Conservation (phyloP, 1,139 yeast species). For the Pichia inconspicua region DNA sequence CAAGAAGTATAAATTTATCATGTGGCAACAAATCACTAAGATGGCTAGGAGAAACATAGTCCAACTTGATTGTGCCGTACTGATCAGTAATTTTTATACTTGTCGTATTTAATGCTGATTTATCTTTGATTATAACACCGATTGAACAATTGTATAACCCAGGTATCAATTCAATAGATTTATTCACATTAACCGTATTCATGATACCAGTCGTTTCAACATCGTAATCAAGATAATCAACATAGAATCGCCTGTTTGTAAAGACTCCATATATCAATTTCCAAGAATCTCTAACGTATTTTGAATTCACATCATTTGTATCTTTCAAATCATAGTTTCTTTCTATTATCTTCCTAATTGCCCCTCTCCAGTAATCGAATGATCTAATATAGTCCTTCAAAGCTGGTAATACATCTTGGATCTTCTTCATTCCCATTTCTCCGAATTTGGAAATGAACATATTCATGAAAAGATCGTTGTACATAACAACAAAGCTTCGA, state of each 20-base stretch:
- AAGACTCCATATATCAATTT: conserved; percentile 42
- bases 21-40: conserved; percentile 52
- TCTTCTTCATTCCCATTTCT: conserved; percentile 27
- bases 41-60: conserved; percentile 50
- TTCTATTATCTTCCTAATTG: conserved; percentile 32
- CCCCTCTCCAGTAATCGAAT: conserved; percentile 40
- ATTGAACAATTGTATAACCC: conserved; percentile 44
- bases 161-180: conserved; percentile 40
- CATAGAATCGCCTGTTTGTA: conserved; percentile 45
- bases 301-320: conserved; percentile 16
- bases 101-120: conserved; percentile 51
- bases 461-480: conserved; percentile 43
- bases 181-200: conserved; percentile 16
- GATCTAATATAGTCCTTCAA: conserved; percentile 36
- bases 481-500: conserved; percentile 37
- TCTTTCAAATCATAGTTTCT: conserved; percentile 23
- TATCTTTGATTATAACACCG: conserved; percentile 45
- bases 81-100: conserved; percentile 39
- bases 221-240: conserved; percentile 43
- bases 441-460: conserved; percentile 40
- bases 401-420: conserved; percentile 34
- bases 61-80: conserved; percentile 25
- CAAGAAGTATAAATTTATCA: conserved; percentile 42
- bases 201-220: conserved; percentile 28
- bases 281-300: conserved; percentile 46